phyloP scores from a whole-genome alignment of 1,139 yeast genomes.

The Sporopachydermia cereana region DNA sequence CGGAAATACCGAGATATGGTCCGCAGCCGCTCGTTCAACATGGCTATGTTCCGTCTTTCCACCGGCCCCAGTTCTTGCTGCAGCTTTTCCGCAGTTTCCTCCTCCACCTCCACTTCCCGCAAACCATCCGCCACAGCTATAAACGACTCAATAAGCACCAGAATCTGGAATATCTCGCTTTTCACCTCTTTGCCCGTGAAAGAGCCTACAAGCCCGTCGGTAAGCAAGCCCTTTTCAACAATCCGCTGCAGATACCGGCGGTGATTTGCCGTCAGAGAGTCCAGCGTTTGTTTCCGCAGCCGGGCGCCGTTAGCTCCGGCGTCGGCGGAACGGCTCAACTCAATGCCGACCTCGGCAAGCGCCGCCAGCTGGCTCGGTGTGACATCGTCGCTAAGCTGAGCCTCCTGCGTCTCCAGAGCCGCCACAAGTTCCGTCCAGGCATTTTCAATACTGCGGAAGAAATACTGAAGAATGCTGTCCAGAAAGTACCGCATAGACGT shows the following conservation, averaged over 20 bases:
- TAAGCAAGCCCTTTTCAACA: slow-evolving; percentile 25
- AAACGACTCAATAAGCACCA: slow-evolving; percentile 4
- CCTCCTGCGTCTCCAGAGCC: slow-evolving; percentile 30
- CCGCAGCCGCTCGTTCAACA: not conserved
- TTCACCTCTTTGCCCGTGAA: slow-evolving; percentile 4
- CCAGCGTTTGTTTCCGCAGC: slow-evolving; percentile 22
- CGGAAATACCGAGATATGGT: slow-evolving; percentile 3
- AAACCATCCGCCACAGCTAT: slow-evolving; percentile 1
- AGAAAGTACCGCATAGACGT: slow-evolving; percentile 19
- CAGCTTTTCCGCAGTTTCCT: not conserved
- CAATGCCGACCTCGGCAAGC: not conserved
- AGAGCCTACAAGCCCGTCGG: slow-evolving; percentile 17
- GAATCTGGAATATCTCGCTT: slow-evolving; percentile 4
- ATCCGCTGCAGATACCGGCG: slow-evolving; percentile 23
- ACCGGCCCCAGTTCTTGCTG: not conserved
- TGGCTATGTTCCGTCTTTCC: not conserved
- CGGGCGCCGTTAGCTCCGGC: slow-evolving; percentile 6
- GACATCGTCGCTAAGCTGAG: slow-evolving; percentile 19
- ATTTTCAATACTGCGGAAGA: not conserved
- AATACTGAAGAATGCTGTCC: slow-evolving; percentile 17
- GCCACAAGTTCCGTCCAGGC: slow-evolving; percentile 23
- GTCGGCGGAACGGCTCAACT: not conserved
- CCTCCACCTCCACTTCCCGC: not conserved
- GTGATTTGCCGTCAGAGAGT: slow-evolving; percentile 26
- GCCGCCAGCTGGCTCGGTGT: not conserved